These are phyloP conservation scores for Backusella morwellensis DNA, from an alignment of 192 early-diverging fungal species.

Conservation along the genomic window DNA sequence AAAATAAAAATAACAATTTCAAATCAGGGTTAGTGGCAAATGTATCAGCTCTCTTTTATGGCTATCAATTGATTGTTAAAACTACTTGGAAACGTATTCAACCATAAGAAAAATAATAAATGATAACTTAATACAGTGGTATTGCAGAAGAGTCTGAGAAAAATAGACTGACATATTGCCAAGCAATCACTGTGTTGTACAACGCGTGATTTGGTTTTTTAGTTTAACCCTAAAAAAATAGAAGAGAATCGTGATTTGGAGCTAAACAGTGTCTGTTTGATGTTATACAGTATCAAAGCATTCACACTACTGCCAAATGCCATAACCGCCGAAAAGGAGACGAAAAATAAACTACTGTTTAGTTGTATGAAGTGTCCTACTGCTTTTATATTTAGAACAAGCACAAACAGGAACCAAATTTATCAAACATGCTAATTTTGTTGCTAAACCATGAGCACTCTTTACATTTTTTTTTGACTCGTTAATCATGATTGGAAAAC, in stretches of 20 bases:
- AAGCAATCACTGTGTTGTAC: background rate
- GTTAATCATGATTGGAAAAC: background rate
- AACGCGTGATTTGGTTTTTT: background rate
- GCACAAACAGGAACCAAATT: background rate
- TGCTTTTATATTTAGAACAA: background rate
- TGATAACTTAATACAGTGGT: background rate
- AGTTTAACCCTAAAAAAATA: background rate
- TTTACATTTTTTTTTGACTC: background rate
- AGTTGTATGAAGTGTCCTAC: background rate
- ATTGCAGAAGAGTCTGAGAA: background rate
- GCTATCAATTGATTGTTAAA: background rate
- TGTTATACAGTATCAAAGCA: background rate
- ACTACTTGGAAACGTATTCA: background rate
- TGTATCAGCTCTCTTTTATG: background rate
- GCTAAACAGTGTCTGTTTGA: background rate
- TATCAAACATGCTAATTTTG: background rate
- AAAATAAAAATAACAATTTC: background rate
- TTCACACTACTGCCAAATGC: background rate
- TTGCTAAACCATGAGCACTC: background rate
- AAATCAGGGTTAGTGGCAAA: background rate
- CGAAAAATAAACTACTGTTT: background rate
- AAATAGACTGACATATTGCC: background rate
- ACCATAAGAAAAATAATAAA: background rate
- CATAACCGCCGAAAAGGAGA: background rate
- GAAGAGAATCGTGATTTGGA: background rate